These are phyloP conservation scores for Agarophyton chilense DNA, from an alignment of 23 red algal genomes.

Conservation along the genomic window DNA sequence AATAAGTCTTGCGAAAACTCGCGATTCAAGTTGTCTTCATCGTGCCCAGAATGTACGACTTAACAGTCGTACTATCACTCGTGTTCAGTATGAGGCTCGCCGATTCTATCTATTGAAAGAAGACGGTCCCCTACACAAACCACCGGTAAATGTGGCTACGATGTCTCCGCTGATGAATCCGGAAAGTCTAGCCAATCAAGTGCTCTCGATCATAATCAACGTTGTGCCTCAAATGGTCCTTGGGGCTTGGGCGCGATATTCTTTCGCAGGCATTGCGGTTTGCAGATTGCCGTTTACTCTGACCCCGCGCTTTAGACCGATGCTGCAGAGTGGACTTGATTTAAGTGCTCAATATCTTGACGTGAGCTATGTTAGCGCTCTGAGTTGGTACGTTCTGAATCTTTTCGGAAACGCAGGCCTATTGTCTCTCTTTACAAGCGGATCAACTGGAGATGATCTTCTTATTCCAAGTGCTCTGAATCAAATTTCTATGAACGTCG, in stretches of 20 bases:
- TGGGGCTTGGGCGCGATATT: constrained; percentile 62
- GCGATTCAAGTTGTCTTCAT: constrained; percentile 24
- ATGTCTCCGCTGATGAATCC: constrained; percentile 76
- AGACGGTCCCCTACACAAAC: constrained; percentile 29
- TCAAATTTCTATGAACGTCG: constrained; percentile 34
- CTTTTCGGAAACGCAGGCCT: constrained; percentile 72
- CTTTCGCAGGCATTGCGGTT: constrained; percentile 69
- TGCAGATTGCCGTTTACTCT: constrained; percentile 75
- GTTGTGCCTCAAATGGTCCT: constrained; percentile 49
- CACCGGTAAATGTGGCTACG: neutral
- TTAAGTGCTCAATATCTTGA: constrained; percentile 53
- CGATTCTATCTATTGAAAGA: constrained; percentile 19
- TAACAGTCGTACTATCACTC: neutral
- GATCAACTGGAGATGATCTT: neutral
- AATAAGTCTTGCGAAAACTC: constrained; percentile 9
- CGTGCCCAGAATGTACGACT: constrained; percentile 10
- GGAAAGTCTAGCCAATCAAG: constrained; percentile 65
- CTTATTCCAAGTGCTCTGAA: constrained; percentile 41
- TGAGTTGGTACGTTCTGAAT: constrained; percentile 87
- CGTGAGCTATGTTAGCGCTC: constrained; percentile 77
- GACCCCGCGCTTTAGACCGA: constrained; percentile 66
- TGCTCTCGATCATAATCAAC: constrained; percentile 33
- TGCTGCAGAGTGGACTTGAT: constrained; percentile 83
- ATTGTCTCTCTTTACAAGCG: constrained; percentile 24
- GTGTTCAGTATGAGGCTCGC: constrained; percentile 53